Evolutionary conservation across 129 eudicot species (phyloP), one percentile per base, ranked within the genome.

Genomic region (Lonicera japonica): DNA sequence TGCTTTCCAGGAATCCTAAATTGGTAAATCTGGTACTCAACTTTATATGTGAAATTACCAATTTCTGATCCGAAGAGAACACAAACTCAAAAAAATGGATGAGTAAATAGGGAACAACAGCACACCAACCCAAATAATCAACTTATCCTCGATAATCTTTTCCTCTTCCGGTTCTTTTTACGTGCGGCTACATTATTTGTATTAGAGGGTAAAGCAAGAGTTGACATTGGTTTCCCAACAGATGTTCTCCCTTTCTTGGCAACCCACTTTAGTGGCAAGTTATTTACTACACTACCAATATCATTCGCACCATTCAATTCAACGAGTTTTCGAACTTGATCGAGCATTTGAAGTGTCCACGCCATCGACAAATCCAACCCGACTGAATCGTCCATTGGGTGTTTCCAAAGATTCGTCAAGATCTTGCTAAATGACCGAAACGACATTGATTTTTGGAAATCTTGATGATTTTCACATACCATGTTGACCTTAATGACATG

Each of bases 401-500:
- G 83, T 55, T 63, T 73, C 41, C 69, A 77, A 41, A 94, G 75
- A 56, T 38, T 70, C 24, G 55, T 55, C 57, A 94, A 60, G 22
- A 94, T 62, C 43, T 76, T 79, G 22, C 71, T 83, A 52, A 78
- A 81, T 0, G 99, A 85, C 66, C 83, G 75, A 71, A 71, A 83
- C 1, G 99, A 88, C 75, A 86, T 70, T 11, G 98, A 84, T 13
- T 81, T 61, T n/a, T n/a, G n/a, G n/a, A n/a, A n/a, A n/a, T n/a
- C n/a, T 56, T 24, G 54, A 5, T 16, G 79, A 54, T 68, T 79
- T 40, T 75, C 85, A 54, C 89, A 88, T 13, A 94, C 71, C 84
- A 75, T 88, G 72, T 94, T 85, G 77, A 81, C 99, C 81, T 94
- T 94, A 66, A 94, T 75, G 11, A 94, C 79, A 48, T 94, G 99